A percentile compares a stretch with the other conserved stretches of the same genome.
These are phyloP conservation scores for Potentilla sterilis DNA, from an alignment of 306 rosid genomes.

Conservation along the genomic window DNA sequence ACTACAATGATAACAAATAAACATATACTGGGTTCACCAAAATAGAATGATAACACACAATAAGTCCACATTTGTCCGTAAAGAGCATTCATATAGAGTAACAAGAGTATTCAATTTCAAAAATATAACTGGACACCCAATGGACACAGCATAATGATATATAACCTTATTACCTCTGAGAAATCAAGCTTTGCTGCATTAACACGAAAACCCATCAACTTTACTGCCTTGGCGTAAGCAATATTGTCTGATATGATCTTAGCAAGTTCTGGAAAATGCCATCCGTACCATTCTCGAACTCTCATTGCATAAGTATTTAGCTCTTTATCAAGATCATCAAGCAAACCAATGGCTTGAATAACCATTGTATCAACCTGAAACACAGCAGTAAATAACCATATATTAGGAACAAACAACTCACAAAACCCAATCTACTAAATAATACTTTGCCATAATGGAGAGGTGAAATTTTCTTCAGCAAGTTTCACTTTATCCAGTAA, in stretches of 20 bases:
- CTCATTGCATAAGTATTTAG: slow-evolving; percentile 96
- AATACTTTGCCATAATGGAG: not conserved
- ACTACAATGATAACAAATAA: not conserved
- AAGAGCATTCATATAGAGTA: no score
- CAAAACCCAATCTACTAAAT: not conserved
- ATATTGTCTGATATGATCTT: slow-evolving; percentile 85
- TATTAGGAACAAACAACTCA: slow-evolving; percentile 3
- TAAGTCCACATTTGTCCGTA: not conserved
- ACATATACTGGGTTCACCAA: not conserved
- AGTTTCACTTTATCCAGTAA: not conserved
- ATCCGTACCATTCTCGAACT: slow-evolving; percentile 96
- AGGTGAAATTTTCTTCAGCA: not conserved
- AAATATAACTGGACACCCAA: not conserved
- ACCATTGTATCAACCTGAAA: slow-evolving; percentile 93
- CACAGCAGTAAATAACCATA: not conserved
- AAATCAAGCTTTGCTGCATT: slow-evolving; percentile 86
- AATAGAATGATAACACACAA: not conserved
- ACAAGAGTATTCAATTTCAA: not conserved
- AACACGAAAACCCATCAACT: slow-evolving; percentile 84
- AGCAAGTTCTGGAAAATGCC: slow-evolving; percentile 98
- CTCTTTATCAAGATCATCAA: slow-evolving; percentile 95
- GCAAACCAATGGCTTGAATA: slow-evolving; percentile 95
- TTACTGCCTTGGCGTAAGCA: slow-evolving; percentile 74
- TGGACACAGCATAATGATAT: not conserved
- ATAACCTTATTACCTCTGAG: slow-evolving; percentile 62